Conservation (phyloP, 2,329 filamentous ascomycete species). For the Pseudogymnoascus sp. region DNA sequence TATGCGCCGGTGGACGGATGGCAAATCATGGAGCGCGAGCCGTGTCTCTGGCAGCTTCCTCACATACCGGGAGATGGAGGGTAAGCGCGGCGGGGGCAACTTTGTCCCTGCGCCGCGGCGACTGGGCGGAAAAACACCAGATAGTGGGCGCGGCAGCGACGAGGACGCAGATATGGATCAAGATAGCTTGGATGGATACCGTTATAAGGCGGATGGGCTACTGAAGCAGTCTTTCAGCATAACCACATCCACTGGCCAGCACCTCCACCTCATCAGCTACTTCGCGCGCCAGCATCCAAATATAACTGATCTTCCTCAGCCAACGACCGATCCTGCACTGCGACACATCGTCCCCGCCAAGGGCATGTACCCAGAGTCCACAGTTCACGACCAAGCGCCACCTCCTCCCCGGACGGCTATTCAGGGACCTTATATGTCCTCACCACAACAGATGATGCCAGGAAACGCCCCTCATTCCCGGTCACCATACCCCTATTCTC, state of each 20-base stretch:
- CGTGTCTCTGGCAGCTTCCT: slow-evolving; percentile 95
- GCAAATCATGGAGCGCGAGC: slow-evolving; percentile 98
- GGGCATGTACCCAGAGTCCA: slow-evolving; percentile 96
- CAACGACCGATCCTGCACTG: slow-evolving; percentile 69
- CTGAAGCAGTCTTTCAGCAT: slow-evolving; percentile 99
- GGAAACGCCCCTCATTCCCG: slow-evolving; percentile 30
- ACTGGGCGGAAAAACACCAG: slow-evolving; percentile 67
- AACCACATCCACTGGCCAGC: slow-evolving; percentile 80
- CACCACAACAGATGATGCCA: slow-evolving; percentile 33
- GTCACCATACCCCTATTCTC: slow-evolving; percentile 32
- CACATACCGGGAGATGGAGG: slow-evolving; percentile 98
- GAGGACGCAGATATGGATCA: slow-evolving; percentile 64
- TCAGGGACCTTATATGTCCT: slow-evolving; percentile 37
- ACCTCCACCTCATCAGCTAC: slow-evolving; percentile 96
- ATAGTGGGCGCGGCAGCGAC: slow-evolving; percentile 72
- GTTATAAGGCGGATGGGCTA: slow-evolving; percentile 90
- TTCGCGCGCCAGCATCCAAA: slow-evolving; percentile 74
- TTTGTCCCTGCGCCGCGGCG: slow-evolving; percentile 52
- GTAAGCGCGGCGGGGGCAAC: slow-evolving; percentile 75
- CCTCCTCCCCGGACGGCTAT: slow-evolving; percentile 71
- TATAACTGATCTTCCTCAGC: slow-evolving; percentile 66
- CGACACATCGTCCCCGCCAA: slow-evolving; percentile 79
- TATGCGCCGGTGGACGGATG: slow-evolving; percentile 97
- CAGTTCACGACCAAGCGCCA: slow-evolving; percentile 76
- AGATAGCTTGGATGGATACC: slow-evolving; percentile 78